Base-by-base conservation (phyloP, 169 alveolate genomes). In the Ichthyophthirius multifiliis region DNA sequence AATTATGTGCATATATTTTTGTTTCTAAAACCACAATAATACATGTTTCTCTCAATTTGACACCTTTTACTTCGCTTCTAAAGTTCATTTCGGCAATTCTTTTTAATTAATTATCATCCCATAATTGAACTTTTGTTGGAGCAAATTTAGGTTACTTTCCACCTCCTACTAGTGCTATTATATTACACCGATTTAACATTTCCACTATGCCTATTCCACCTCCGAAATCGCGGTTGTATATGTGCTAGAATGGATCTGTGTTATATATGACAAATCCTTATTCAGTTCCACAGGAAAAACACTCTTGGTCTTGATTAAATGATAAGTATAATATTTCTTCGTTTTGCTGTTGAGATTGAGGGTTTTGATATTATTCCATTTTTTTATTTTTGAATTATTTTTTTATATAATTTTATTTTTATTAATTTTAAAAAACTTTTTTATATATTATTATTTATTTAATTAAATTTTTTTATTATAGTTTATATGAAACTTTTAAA, bases 161-260 rank as follows among this genome's bases (percentile, higher is more conserved):
- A 44, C 97, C 97, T 30, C 99, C 99, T 10, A 96, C 98, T 23
- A 96, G 75, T 1, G 97, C 99, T 62, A 97, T 75, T 77, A 97
- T 94, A 84, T 97, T 97, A 43, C 97, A 87, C 74, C 98, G 87
- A 83, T 94, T 89, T 35, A 97, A 81, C 98, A 97, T 94, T 92
- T 97, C 99, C 1, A 97, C 98, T 43, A 92, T 88, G 9, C 96
- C 95, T 45, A 97, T 87, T 23, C 98, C 97, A 9, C 97, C 98
- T 64, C 92, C 94, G 64, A 93, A 87, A 27, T 87, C 97, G 76
- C 93, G 82, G 37, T 82, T 65, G 84, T 93, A 90, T 43, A 90
- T 93, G 74, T 94, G 95, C 83, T 96, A 88, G 83, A 92, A 92
- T 18, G 98, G 98, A 75, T 88, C 80, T 3, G 97, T 91, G 86